phyloP scores from a whole-genome alignment of 768 basidiomycete genomes.

The Lentinula detonsa region DNA sequence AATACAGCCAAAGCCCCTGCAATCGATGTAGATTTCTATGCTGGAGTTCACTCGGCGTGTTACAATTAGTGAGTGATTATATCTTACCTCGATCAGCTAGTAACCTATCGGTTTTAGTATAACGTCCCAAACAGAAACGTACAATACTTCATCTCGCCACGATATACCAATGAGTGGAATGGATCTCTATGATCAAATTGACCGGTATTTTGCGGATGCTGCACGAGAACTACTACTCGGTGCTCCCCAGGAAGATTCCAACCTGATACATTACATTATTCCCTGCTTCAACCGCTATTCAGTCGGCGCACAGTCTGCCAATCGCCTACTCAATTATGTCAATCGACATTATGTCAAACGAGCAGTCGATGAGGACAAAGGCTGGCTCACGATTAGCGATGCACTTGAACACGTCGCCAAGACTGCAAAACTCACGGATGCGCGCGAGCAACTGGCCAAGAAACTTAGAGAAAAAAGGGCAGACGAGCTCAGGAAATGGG shows the following conservation, averaged over 20 bases:
- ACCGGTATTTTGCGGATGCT: constrained; percentile 61
- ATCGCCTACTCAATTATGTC: constrained; percentile 70
- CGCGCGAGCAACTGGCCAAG: constrained; percentile 54
- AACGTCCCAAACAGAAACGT: constrained; percentile 49
- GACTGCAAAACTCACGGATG: constrained; percentile 41
- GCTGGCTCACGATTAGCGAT: constrained; percentile 68
- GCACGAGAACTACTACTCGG: constrained; percentile 58
- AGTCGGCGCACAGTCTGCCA: constrained; percentile 59
- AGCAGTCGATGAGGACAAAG: constrained; percentile 67
- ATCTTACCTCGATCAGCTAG: background rate
- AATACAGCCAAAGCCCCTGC: constrained; percentile 56
- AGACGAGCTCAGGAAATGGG: constrained; percentile 70
- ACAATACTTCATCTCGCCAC: constrained; percentile 24
- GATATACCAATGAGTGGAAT: constrained; percentile 39
- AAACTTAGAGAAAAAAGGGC: constrained; percentile 51
- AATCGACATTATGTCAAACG: constrained; percentile 66
- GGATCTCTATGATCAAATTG: constrained; percentile 69
- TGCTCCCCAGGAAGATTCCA: constrained; percentile 58
- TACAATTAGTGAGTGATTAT: constrained; percentile 63
- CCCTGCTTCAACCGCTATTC: constrained; percentile 68
- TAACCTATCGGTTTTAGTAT: constrained; percentile 30
- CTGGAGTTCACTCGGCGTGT: constrained; percentile 75
- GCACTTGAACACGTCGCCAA: constrained; percentile 56
- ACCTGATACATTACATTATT: constrained; percentile 64
- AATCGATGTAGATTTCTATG: constrained; percentile 66